Base-by-base conservation (phyloP, 1,284 basidiomycete genomes). In the Phenoliferia sp. region DNA sequence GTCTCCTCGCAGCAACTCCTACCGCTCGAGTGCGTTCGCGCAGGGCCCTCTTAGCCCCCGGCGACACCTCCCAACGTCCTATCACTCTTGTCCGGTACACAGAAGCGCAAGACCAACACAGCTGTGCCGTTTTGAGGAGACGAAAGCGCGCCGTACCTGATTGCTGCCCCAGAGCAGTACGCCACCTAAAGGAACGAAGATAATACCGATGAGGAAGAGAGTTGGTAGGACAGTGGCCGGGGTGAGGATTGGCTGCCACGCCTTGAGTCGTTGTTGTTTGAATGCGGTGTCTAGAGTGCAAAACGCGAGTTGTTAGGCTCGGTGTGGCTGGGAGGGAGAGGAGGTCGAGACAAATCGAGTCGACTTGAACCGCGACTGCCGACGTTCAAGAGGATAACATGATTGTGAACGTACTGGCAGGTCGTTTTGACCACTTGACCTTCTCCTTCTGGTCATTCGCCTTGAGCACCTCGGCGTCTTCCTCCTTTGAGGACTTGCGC, bases 231-330 rank as follows among this genome's bases (percentile, higher is more conserved):
- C 96, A 1, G 94, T 95, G 80, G 93, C 93, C 3, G 96, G 96
- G 0, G 95, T 98, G 54, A 99, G 85, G 78, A 99, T 97, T 26
- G 96, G 96, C 84, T 99, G 96, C 96, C 96, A 99, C 76, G 96
- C 96, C 82, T 98, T 98, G 78, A 99, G 86, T 66, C 96, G 90
- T 81, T 99, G 96, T 80, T 99, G 96, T 82, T 97, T 98, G 86
- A 98, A 97, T 56, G 95, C 95, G 62, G 95, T 99, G 81, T 98
- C 93, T 86, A 76, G 55, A 16, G 19, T 9, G 35, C 31, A 29
- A 64, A 29, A 29, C 19, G 39, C 17, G 26, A n/a, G 34, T 17
- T 7, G 12, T 48, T 26, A 29, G 28, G 12, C 19, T 65, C 17
- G 31, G 36, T 48, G 10, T 12, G 26, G 44, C 33, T 56, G 22